Conservation (phyloP, 2,329 filamentous ascomycete genomes). For the Neofusicoccum kwambonambiense region DNA sequence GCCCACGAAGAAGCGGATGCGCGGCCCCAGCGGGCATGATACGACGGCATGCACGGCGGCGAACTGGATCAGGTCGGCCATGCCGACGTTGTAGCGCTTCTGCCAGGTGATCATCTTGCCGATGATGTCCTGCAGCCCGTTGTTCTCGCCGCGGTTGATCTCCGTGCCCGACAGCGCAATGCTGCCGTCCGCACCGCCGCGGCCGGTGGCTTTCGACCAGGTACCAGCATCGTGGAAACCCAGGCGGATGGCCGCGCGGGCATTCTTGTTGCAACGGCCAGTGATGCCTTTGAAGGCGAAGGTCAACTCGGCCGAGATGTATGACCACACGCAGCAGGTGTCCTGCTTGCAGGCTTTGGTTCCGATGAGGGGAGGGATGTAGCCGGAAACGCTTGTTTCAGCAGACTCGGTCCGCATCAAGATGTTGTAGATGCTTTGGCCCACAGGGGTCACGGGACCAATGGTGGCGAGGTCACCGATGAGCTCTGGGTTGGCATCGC, state of each 20-base stretch:
- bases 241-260: conserved; percentile 31
- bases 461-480: conserved; percentile 36
- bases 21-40: conserved; percentile 54
- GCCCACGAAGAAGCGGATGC: conserved; percentile 52
- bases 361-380: conserved; percentile 23
- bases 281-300: conserved; percentile 26
- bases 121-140: conserved; percentile 47
- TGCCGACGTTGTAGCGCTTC: conserved; percentile 44
- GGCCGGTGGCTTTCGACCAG: conserved; percentile 32
- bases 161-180: conserved; percentile 40
- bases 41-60: conserved; percentile 31
- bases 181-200: conserved; percentile 44
- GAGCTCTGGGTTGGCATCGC: conserved; percentile 30
- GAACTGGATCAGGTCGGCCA: conserved; percentile 57
- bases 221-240: conserved; percentile 36
- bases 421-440: conserved; percentile 30
- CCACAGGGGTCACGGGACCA: conserved; percentile 23
- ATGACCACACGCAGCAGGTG: conserved; percentile 36
- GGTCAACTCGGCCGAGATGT: conserved; percentile 33
- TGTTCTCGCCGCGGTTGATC: conserved; percentile 40
- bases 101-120: conserved; percentile 39
- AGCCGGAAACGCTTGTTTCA: conserved; percentile 25
- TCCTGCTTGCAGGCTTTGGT: conserved; percentile 35
- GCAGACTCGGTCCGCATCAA: conserved; percentile 29
- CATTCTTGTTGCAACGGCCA: conserved; percentile 29